Evolutionary conservation across 139 green algal genomes (phyloP), one percentile per base, ranked within the genome.

Genomic region (Haematococcus lacustris): DNA sequence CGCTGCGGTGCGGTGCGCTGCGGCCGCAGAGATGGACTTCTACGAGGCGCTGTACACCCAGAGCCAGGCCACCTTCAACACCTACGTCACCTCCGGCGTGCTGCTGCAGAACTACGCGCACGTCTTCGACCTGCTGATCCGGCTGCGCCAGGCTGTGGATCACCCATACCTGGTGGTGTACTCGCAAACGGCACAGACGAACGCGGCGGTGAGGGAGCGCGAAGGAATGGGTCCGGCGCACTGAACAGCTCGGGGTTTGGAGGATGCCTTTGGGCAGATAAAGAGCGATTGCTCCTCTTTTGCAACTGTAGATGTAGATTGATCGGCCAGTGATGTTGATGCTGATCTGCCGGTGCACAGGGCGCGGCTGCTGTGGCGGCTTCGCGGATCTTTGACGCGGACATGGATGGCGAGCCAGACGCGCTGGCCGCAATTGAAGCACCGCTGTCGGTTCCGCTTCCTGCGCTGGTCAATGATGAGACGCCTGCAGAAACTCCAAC

Each of bases 121-220:
- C 84, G 90, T 98, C 65, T 98, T 98, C 78, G 92, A 96, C 68
- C 87, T 98, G 50, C 88, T 98, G 47, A 94, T 97, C 63, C 80
- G 91, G 25, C 86, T 96, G 64, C 78, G 68, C 9, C 87, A 94
- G 82, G 88, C 90, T 3, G 90, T 95, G 38, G 80, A 92, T 78
- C 91, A 97, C 77, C 91, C 91, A 1, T 97, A 95, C 81, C 85
- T 97, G 39, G 91, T 97, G 30, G 80, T 94, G 7, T 79, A 94
- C 78, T 92, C 85, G 3, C 63, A 76, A 17, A 85, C 83, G 17
- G 43, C 43, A 9, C 9, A 17, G 9, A 53, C 9, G 9, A 53
- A n/a, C n/a, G n/a, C n/a, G n/a, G n/a, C n/a, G n/a, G n/a, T n/a
- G n/a, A n/a, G n/a, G n/a, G n/a, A n/a, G n/a, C n/a, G n/a, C n/a